Evolutionary conservation across 2,329 filamentous ascomycete genomes (phyloP).

Genomic region (Coniochaeta sp.): DNA sequence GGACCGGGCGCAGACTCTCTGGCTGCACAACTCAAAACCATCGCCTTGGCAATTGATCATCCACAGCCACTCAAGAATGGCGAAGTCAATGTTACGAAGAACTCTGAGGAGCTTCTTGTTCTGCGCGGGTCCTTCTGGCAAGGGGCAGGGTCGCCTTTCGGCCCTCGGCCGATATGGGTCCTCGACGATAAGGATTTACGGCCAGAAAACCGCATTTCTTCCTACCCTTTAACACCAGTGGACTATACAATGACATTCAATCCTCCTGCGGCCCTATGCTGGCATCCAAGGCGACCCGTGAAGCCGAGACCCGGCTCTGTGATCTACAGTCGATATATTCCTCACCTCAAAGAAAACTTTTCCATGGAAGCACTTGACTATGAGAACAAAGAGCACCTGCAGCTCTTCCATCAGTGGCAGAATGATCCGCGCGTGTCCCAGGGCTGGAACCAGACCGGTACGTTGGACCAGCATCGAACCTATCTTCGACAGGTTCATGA

Average conservation of each 20-base stretch:
- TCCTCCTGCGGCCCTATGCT: conserved; percentile 25
- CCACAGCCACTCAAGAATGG: conserved; percentile 14
- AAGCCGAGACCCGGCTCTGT: conserved; percentile 65
- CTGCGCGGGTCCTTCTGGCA: conserved; percentile 60
- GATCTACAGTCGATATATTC: conserved; percentile 73
- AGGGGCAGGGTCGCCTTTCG: conserved; percentile 60
- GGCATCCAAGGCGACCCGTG: conserved; percentile 62
- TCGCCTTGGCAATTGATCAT: conserved; percentile 42
- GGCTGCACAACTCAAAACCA: conserved; percentile 22
- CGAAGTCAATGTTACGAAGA: conserved; percentile 13
- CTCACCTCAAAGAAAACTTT: conserved; percentile 68
- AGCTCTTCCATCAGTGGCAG: conserved; percentile 72
- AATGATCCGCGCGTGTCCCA: conserved; percentile 75
- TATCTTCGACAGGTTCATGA: conserved; percentile 62
- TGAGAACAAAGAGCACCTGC: conserved; percentile 53
- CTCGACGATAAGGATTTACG: conserved; percentile 28
- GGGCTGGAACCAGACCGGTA: conserved; percentile 75
- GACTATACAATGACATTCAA: conserved; percentile 36
- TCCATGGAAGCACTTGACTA: conserved; percentile 70
- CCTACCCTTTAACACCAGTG: conserved; percentile 39
- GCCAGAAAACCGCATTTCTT: conserved; percentile 22
- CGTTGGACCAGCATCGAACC: conserved; percentile 63
- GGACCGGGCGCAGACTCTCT: conserved; percentile 20
- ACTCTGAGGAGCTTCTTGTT: conserved; percentile 27
- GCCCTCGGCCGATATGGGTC: conserved; percentile 55